Conservation (phyloP, 2,329 filamentous ascomycete species). For the Curvularia sp. region DNA sequence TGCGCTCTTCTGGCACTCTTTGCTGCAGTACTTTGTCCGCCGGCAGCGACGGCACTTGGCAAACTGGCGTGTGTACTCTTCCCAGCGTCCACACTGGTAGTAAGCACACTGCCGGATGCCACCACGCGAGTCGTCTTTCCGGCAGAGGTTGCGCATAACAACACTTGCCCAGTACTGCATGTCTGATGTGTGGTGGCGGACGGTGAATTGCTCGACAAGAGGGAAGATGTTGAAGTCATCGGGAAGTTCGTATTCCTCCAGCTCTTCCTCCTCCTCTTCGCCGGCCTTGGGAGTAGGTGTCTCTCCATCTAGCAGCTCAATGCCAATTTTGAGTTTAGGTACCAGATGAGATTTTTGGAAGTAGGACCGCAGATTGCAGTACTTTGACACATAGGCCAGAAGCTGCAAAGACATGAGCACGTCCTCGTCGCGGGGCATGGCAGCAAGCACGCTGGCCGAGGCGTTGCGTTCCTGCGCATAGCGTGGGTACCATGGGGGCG, state of each 20-base stretch:
- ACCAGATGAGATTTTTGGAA: conserved; percentile 96
- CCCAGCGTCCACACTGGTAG: conserved; percentile 98
- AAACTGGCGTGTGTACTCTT: conserved; percentile 94
- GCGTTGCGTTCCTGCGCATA: conserved; percentile 77
- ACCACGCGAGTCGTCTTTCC: conserved; percentile 93
- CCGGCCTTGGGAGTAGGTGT: conserved; percentile 45
- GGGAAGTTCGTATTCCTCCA: conserved; percentile 87
- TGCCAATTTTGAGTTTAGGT: conserved; percentile 86
- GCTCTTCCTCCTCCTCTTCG: conserved; percentile 68
- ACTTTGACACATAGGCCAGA: conserved; percentile 96
- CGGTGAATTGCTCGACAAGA: conserved; percentile 96
- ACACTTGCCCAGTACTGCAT: conserved; percentile 99
- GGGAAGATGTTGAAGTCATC: conserved; percentile 99
- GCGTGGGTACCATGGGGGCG: conserved; percentile 78
- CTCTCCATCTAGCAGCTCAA: conserved; percentile 82
- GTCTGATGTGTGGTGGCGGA: conserved; percentile 90
- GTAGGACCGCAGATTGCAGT: conserved; percentile 93
- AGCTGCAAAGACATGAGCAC: conserved; percentile 98
- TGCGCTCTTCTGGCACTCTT: conserved; percentile 98
- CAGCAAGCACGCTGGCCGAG: conserved; percentile 75
- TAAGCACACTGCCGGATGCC: conserved; percentile 97
- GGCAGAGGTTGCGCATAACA: conserved; percentile 97
- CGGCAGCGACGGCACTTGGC: conserved; percentile 96
- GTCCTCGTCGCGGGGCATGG: conserved; percentile 96
- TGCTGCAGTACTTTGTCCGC: conserved; percentile 98